Evolutionary conservation across 176 grass and related monocot species (phyloP).

Genomic region (Alopecurus myosuroides): DNA sequence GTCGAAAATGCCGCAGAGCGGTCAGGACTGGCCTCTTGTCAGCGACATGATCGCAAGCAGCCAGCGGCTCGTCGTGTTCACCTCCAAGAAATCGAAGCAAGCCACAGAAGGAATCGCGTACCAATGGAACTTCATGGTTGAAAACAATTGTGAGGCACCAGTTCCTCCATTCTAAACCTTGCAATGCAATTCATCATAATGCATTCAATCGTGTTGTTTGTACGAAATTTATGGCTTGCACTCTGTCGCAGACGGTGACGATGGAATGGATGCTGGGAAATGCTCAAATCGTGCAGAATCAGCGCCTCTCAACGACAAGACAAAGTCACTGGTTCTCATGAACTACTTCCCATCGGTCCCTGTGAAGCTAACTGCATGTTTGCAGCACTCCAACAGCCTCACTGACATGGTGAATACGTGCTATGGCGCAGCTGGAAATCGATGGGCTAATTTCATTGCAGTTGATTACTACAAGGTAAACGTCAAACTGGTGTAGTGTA

Average conservation of each 20-base stretch:
- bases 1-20: conserved; percentile 76
- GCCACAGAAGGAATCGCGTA: conserved; percentile 83
- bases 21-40: conserved; percentile 82
- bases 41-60: conserved; percentile 75
- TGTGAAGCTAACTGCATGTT: conserved; percentile 37
- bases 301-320: conserved; percentile 43
- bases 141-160: conserved; percentile 78
- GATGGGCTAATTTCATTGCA: conserved; percentile 69
- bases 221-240: not conserved
- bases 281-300: conserved; percentile 73
- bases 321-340: conserved; percentile 71
- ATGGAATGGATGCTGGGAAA: conserved; percentile 60
- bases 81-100: conserved; percentile 78
- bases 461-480: conserved; percentile 78
- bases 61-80: conserved; percentile 78
- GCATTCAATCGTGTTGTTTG: not conserved
- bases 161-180: not conserved
- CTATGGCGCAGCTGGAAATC: conserved; percentile 40
- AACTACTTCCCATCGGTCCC: conserved; percentile 66
- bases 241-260: conserved; percentile 52
- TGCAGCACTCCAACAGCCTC: conserved; percentile 44
- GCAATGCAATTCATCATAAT: not conserved
- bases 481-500: not conserved
- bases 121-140: conserved; percentile 99
- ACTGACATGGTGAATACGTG: conserved; percentile 57